Evolutionary conservation across 1,284 basidiomycete species (phyloP).

Genomic region (Puccinia polysora): DNA sequence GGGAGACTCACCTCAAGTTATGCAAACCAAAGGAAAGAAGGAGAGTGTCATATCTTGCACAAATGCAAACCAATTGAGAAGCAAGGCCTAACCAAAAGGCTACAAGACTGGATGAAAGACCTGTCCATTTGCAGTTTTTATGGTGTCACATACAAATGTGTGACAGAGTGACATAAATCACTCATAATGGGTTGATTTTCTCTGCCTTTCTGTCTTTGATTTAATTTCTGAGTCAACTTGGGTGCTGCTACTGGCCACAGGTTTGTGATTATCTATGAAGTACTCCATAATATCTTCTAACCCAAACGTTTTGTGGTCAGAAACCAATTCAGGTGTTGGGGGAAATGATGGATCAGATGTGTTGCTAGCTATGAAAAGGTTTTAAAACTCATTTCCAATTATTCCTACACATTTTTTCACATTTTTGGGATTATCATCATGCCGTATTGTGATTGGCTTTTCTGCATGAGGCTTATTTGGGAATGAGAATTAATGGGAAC

Average conservation of each 20-base stretch:
- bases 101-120: too few species aligned
- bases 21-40: too few species aligned
- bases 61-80: too few species aligned
- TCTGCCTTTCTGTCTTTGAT: constrained; percentile 8
- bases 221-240: background rate
- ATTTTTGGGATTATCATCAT: constrained; percentile 18
- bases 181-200: constrained; percentile 10
- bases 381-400: constrained; percentile 4
- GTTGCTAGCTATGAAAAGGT: constrained; percentile 9
- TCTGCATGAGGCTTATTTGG: background rate
- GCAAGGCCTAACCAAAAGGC: too few species aligned
- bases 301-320: background rate
- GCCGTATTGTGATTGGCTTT: constrained; percentile 17
- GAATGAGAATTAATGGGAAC: constrained; percentile 1
- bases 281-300: constrained; percentile 36
- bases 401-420: constrained; percentile 1
- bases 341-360: constrained; percentile 1
- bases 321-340: background rate
- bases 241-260: background rate
- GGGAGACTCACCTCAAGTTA: too few species aligned
- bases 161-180: background rate
- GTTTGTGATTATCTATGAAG: background rate
- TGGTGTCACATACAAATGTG: too few species aligned
- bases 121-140: too few species aligned
- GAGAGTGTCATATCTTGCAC: too few species aligned